Base-by-base conservation (phyloP, 306 rosid species). In the Lathyrus oleraceus region DNA sequence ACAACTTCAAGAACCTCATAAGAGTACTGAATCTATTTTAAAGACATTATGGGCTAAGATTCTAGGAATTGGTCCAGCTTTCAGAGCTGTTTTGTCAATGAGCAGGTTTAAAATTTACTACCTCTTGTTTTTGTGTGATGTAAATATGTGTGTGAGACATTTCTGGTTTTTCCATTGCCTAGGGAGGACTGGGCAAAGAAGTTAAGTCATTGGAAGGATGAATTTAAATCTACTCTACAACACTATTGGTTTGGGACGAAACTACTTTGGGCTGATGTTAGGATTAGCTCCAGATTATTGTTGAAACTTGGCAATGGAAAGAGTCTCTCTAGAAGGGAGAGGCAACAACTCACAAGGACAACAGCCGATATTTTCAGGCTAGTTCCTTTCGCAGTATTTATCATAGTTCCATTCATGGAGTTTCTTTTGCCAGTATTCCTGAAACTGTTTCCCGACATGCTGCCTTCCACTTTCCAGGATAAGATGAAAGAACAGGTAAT, bases 101-200 rank as follows among this genome's bases (percentile, higher is more conserved):
- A 91, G 91, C 92, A 88, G 89, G 97, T 91, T 53, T 63, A 69
- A 44, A 69, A 61, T 44, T 73, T 79, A 54, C 69, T 45, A 53
- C 76, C 72, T 32, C 30, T 68, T 79, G 36, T 57, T 79, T 66
- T 65, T 74, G 32, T 52, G 49, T 10, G 6, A 23, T 53, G 36
- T 45, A 54, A 19, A 25, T 58, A 20, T 63, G 8, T 45, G 12
- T 30, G 12, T 62, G 28, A 69, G 36, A 69, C 73, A 68, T 53
- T 35, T 74, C 63, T 79, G 73, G 60, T 73, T 74, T 74, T 79
- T 69, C 32, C 43, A 5, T 79, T 69, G 42, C 52, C 64, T 64
- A 91, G 97, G 83, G 88, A 86, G 60, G 97, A 89, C 71, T 91
- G 97, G 97, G 91, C 96, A 6, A 91, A 84, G 76, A 89, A 91